Conservation (phyloP, 148 eudicot species). For the Cornus suecica region DNA sequence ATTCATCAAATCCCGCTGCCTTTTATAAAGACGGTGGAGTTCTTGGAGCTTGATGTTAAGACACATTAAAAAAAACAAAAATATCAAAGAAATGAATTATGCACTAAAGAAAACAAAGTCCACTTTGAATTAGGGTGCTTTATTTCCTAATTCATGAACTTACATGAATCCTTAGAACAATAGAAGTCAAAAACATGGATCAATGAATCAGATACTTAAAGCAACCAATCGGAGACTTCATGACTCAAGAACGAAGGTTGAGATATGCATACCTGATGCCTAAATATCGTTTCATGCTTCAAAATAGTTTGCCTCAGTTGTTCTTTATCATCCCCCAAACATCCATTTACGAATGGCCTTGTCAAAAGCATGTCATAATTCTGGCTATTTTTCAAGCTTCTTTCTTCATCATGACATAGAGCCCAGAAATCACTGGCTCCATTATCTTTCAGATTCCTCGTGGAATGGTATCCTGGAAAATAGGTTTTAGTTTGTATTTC, state of each 20-base stretch:
- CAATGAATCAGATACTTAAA: background rate
- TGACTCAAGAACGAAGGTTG: background rate
- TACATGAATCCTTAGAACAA: background rate
- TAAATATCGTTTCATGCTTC: conserved; percentile 44
- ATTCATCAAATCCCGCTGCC: conserved; percentile 42
- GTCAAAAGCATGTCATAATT: conserved; percentile 12
- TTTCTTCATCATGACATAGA: conserved; percentile 25
- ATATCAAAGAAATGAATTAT: background rate
- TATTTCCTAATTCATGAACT: conserved; percentile 1
- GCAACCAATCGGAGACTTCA: background rate
- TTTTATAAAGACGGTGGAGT: conserved; percentile 48
- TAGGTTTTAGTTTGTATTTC: conserved; percentile 31
- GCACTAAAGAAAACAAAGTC: background rate
- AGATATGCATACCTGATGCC: conserved; percentile 33
- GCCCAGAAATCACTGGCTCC: conserved; percentile 19
- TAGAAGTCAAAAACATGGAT: background rate
- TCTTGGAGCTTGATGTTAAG: conserved; percentile 37
- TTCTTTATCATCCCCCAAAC: conserved; percentile 17
- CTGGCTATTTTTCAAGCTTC: conserved; percentile 13
- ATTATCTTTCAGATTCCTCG: conserved; percentile 24
- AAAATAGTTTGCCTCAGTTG: conserved; percentile 38
- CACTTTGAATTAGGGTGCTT: background rate
- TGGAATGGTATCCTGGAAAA: conserved; percentile 26
- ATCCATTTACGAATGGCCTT: conserved; percentile 15
- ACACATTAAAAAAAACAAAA: background rate